Conservation (phyloP, 176 grass and related monocot genomes). For the Triticum turgidum region DNA sequence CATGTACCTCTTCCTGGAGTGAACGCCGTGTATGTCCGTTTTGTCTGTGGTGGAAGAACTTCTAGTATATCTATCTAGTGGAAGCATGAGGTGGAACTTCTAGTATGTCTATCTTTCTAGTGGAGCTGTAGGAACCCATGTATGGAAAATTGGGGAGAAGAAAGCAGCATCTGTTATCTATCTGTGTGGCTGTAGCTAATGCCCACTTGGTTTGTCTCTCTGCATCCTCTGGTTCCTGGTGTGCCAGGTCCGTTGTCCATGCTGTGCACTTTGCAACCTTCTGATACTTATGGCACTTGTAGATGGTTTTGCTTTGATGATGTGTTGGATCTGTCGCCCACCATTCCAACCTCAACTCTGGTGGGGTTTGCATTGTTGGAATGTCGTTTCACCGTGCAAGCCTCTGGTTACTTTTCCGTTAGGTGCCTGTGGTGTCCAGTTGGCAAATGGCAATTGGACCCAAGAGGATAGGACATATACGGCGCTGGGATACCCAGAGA, state of each 20-base stretch:
- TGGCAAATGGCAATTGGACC: conserved; percentile 36
- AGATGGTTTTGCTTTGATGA: background rate
- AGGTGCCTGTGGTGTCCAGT: conserved; percentile 12
- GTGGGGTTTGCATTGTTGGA: background rate
- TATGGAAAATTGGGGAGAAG: background rate
- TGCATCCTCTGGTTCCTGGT: background rate
- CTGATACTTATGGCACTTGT: background rate
- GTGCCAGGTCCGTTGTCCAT: background rate
- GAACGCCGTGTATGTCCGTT: background rate
- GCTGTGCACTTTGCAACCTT: background rate
- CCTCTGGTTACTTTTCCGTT: background rate
- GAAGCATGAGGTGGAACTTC: background rate
- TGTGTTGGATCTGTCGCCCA: background rate
- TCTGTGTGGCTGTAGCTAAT: background rate
- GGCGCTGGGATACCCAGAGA: conserved; percentile 22
- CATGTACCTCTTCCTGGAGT: background rate
- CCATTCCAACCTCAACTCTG: background rate
- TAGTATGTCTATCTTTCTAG: background rate
- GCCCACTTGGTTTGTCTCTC: background rate
- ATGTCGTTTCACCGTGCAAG: background rate
- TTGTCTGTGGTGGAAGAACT: background rate
- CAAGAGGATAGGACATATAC: conserved; percentile 29
- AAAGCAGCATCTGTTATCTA: background rate
- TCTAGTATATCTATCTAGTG: background rate
- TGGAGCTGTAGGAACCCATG: too few species aligned